Evolutionary conservation across 306 rosid species (phyloP), one percentile per base, ranked within the genome.

Genomic region (Malus fusca): DNA sequence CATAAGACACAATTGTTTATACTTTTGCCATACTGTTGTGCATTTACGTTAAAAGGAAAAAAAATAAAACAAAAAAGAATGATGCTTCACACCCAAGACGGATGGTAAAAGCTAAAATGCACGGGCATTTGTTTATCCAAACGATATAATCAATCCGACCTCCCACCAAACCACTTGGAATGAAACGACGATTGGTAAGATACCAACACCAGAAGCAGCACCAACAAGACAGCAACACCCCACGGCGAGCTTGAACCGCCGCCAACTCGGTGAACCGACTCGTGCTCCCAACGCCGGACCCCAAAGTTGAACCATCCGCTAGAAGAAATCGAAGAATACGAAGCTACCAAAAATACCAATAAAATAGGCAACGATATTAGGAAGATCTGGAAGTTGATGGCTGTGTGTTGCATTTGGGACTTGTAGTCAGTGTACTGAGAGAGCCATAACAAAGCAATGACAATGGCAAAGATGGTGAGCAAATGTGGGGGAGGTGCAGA

Each of bases 401-500:
- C 69, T 4, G 90, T 69, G 33, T 55, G 63, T 21, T 81, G 78
- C 48, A 82, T 11, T 37, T 86, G 92, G 69, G 90, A 67, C 77
- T 80, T 79, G 76, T 88, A 78, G 71, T 82, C 77, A 3, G 81
- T 66, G 84, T 75, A 78, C 5, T 78, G 87, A 52, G 98, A 91
- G 42, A 90, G 56, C 84, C 90, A 93, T 30, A 93, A 80, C 62
- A 91, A 83, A 52, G 68, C 64, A 60, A 88, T 67, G 70, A 91
- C 98, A 59, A 93, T 90, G 73, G 81, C 89, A 46, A 93, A 88
- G 55, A 93, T 81, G 52, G 84, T 66, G 14, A 91, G 76, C 71
- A 93, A 78, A 43, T 86, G 98, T 19, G 79, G 73, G 0, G 96
- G 80, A 56, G 92, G 97, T 22, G 88, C 70, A 6, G 92, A 90